Evolutionary conservation across 1,284 basidiomycete genomes (phyloP).

Genomic region (Malassezia caprae): DNA sequence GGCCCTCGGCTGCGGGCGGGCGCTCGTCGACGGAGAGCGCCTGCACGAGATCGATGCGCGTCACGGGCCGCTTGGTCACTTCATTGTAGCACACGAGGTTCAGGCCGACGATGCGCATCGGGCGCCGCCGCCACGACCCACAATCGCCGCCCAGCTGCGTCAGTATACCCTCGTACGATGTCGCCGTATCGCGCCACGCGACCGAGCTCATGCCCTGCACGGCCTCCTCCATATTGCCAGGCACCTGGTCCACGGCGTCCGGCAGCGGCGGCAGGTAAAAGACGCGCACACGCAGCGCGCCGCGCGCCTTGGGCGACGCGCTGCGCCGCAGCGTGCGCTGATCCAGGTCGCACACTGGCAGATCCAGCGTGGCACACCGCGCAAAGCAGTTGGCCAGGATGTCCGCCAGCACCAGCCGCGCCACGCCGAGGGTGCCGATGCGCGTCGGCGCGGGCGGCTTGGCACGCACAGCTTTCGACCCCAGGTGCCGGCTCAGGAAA

Average conservation of each 20-base stretch:
- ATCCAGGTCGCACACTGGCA: slow-evolving; percentile 32
- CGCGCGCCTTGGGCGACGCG: slow-evolving; percentile 15
- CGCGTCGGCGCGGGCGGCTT: not conserved
- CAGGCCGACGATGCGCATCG: slow-evolving; percentile 73
- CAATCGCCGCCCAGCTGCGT: slow-evolving; percentile 96
- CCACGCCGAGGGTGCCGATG: not conserved
- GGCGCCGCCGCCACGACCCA: slow-evolving; percentile 72
- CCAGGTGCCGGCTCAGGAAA: slow-evolving; percentile 21
- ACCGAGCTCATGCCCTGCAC: slow-evolving; percentile 75
- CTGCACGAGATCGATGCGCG: slow-evolving; percentile 81
- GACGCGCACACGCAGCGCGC: slow-evolving; percentile 40
- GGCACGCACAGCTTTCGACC: not conserved
- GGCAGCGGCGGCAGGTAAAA: slow-evolving; percentile 80
- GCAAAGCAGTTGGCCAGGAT: slow-evolving; percentile 32
- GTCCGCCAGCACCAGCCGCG: slow-evolving; percentile 19
- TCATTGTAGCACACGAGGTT: slow-evolving; percentile 84
- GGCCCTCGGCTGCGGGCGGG: slow-evolving; percentile 51
- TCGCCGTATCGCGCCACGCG: slow-evolving; percentile 80
- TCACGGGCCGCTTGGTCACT: slow-evolving; percentile 78
- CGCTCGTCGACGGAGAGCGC: slow-evolving; percentile 69
- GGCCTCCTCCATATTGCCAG: slow-evolving; percentile 84
- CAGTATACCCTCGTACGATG: slow-evolving; percentile 66
- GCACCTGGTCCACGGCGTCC: slow-evolving; percentile 66
- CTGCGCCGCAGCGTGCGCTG: slow-evolving; percentile 21
- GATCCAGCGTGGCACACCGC: slow-evolving; percentile 28